These are phyloP conservation scores for Dioscorea cayenensis DNA, from an alignment of 116 monocot genomes.

Conservation along the genomic window DNA sequence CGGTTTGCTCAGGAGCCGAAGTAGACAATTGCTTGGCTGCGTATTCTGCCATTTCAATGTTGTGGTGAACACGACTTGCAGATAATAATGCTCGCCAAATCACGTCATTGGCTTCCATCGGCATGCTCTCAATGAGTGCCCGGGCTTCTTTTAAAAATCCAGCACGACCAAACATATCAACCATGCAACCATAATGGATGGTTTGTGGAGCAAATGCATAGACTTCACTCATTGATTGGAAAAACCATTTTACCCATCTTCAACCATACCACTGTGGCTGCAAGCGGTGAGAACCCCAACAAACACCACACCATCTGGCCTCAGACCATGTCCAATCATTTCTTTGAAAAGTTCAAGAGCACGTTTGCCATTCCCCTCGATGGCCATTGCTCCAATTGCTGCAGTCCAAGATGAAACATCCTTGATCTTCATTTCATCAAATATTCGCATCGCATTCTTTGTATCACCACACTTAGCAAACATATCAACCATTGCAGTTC, in stretches of 20 bases:
- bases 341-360: constrained; percentile 22
- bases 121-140: constrained; percentile 19
- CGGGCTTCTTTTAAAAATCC: constrained; percentile 24
- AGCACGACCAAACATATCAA: constrained; percentile 39
- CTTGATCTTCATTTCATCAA: constrained; percentile 15
- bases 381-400: constrained; percentile 22
- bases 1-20: constrained; percentile 19
- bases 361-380: constrained; percentile 19
- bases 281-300: constrained; percentile 33
- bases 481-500: constrained; percentile 42
- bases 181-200: constrained; percentile 44
- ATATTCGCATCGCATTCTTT: constrained; percentile 21
- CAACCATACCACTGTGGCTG: constrained; percentile 38
- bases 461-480: constrained; percentile 32
- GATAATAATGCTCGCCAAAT: constrained; percentile 37
- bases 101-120: constrained; percentile 22
- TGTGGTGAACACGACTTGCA: constrained; percentile 15
- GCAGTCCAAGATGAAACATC: constrained; percentile 39
- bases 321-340: constrained; percentile 22
- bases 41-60: constrained; percentile 27
- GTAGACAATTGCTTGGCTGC: constrained; percentile 17
- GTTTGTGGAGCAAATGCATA: constrained; percentile 20
- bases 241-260: constrained; percentile 27
- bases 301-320: constrained; percentile 26
- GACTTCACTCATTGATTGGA: constrained; percentile 19